Base-by-base conservation (phyloP, 2,329 filamentous ascomycete genomes). In the Colletotrichum salicis region DNA sequence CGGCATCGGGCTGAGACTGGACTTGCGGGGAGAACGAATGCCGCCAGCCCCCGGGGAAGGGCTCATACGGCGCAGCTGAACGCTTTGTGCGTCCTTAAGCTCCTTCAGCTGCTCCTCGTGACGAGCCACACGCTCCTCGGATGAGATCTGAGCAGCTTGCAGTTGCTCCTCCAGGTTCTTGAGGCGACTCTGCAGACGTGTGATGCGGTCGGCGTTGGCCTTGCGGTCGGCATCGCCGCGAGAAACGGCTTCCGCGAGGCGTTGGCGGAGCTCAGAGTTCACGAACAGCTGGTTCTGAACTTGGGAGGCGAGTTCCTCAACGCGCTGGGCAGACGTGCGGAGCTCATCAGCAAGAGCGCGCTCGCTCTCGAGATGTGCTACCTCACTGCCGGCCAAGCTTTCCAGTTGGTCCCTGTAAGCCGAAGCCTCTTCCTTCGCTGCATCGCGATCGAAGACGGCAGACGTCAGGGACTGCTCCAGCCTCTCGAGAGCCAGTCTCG, bases 221-320 rank as follows among this genome's bases (percentile, higher is more conserved):
- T 92, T 91, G 80, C 97, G 95, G 76, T 96, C 94, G 37, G 88
- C 87, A 77, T 98, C 96, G 69, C 96, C 95, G 74, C 94, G 93
- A 64, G 90, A 86, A 48, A 98, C 93, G 1, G 95, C 94, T 24
- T 93, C 89, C 7, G 92, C 86, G 2, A 99, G 90, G 54, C 96
- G 93, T 67, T 89, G 86, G 68, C 95, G 92, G 61, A 99, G 86
- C 33, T 89, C 86, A 48, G 89, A 87, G 81, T 98, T 98, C 37
- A 89, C 89, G n/a, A 91, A 85, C 54, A 98, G 87, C 81, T 98
- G 96, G 67, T 91, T 86, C 67, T 92, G 91, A 29, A 98, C 94
- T 79, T 97, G 92, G 51, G 86, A 85, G 7, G 94, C 93, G 24
- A 98, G 87, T 72, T 93, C 89, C 77, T 97, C 94, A 72, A 97